Evolutionary conservation across 1,284 basidiomycete genomes (phyloP).

Genomic region (Inonotus hispidus): DNA sequence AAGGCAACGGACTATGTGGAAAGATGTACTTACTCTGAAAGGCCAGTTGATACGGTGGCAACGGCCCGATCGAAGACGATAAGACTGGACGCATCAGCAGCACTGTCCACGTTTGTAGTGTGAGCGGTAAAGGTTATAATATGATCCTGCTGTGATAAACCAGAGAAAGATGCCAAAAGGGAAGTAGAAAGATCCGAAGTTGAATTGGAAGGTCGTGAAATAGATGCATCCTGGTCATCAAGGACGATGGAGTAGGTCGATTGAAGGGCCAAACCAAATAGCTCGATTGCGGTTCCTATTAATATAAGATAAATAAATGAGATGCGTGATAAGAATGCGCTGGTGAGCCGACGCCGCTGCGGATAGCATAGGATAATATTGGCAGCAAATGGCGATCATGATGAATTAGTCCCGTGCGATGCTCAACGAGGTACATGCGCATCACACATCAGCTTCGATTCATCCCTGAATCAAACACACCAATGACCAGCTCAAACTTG

Average conservation of each 20-base stretch:
- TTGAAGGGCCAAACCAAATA: slow-evolving; percentile 41
- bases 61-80: slow-evolving; percentile 26
- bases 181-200: slow-evolving; percentile 21
- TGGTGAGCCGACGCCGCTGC: background rate
- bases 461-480: too few relatives aligned
- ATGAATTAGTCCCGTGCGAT: slow-evolving; percentile 10
- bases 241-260: slow-evolving; percentile 18
- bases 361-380: background rate
- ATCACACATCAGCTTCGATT: slow-evolving; percentile 7
- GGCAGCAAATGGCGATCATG: slow-evolving; percentile 12
- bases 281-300: slow-evolving; percentile 39
- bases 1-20: slow-evolving; percentile 2
- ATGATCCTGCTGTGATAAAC: slow-evolving; percentile 27
- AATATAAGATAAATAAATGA: too few relatives aligned
- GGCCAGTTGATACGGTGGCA: slow-evolving; percentile 18
- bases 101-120: slow-evolving; percentile 19
- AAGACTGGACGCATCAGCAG: slow-evolving; percentile 17
- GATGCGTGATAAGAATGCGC: background rate
- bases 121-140: slow-evolving; percentile 27
- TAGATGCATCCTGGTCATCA: slow-evolving; percentile 15
- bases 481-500: too few relatives aligned
- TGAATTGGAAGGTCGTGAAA: background rate
- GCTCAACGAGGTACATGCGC: too few relatives aligned
- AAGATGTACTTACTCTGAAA: slow-evolving; percentile 13
- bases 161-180: slow-evolving; percentile 27